These are phyloP conservation scores for Zopfia rhizophila DNA, from an alignment of 2,329 filamentous ascomycete genomes.

Conservation along the genomic window DNA sequence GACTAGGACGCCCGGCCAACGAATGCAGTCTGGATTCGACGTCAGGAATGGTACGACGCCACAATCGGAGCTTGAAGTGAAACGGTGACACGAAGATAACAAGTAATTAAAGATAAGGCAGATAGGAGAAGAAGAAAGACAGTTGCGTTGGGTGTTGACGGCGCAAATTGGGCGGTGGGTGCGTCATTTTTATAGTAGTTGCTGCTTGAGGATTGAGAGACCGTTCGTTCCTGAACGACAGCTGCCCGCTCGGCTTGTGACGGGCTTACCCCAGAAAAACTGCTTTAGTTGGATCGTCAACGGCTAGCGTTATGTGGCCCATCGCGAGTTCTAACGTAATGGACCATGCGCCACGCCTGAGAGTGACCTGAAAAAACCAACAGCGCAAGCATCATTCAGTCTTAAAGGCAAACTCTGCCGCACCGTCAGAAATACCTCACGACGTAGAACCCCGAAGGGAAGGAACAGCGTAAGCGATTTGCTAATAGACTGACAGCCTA, in stretches of 20 bases:
- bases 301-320: slow-evolving; percentile 27
- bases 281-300: slow-evolving; percentile 13
- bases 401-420: too few relatives aligned
- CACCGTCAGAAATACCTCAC: slow-evolving; percentile 29
- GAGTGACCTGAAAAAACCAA: slow-evolving; percentile 32
- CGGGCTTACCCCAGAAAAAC: slow-evolving; percentile 28
- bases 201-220: too few relatives aligned
- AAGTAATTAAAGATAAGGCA: slow-evolving; percentile 17
- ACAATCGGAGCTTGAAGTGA: slow-evolving; percentile 19
- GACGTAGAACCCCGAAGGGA: too few relatives aligned
- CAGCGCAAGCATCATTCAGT: slow-evolving; percentile 24
- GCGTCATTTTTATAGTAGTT: slow-evolving; percentile 12
- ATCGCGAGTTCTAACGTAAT: slow-evolving; percentile 42
- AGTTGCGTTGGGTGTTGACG: neutral
- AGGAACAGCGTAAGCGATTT: too few relatives aligned
- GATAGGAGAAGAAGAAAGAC: slow-evolving; percentile 2
- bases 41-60: slow-evolving; percentile 25
- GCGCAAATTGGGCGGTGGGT: slow-evolving; percentile 1
- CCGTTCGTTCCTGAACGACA: too few relatives aligned
- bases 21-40: too few relatives aligned
- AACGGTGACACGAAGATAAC: slow-evolving; percentile 26
- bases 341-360: slow-evolving; percentile 19
- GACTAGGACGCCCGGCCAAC: too few relatives aligned
- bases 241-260: slow-evolving; percentile 1
- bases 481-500: slow-evolving; percentile 17